Base-by-base conservation (phyloP, 1,284 basidiomycete species). In the Coniferiporia sulphurascens region DNA sequence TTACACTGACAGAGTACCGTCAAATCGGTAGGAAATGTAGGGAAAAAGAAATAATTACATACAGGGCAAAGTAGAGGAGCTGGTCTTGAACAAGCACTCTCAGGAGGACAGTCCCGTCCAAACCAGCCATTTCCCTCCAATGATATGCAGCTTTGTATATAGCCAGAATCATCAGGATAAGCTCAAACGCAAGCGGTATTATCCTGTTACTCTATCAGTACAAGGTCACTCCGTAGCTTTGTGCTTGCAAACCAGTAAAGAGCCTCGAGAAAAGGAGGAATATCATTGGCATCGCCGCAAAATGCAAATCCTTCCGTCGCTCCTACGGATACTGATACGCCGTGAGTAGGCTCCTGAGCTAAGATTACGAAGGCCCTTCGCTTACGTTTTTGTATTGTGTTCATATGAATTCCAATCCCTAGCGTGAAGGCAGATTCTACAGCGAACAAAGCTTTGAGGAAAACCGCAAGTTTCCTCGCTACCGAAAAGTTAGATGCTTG, bases 61-160 rank as follows among this genome's bases (percentile, higher is more conserved):
- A 56, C 55, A 56, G n/a, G n/a, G 49, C 22, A n/a, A 56, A 48
- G 32, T 56, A 56, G 19, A 56, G 8, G 6, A 17, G 4, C 17
- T 56, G 55, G 21, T 38, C 51, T 36, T 17, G 35, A 6, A 36
- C 17, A 19, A 52, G 51, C 5, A 52, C 13, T 15, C 38, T 52
- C 8, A 41, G 34, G 21, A 38, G 51, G n/a, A 7, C 7, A 5
- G 38, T 17, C n/a, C 51, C 51, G 8, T 38, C 21, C 12, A 52
- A 35, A 1, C 51, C 51, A 12, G 27, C 27, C 10, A 34, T 36
- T 12, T 21, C 17, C 51, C 19, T 36, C 51, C 51, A 52, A 8
- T 17, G 21, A 32, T 52, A 12, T 7, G 32, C 17, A 36, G 51
- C 34, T 32, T 36, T 46, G 34, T 48, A 38, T 7, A 56, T 22